A percentile compares a stretch with the other conserved stretches of the same genome.
Conservation (phyloP, 768 basidiomycete genomes). For the Psilocybe cyanescens region DNA sequence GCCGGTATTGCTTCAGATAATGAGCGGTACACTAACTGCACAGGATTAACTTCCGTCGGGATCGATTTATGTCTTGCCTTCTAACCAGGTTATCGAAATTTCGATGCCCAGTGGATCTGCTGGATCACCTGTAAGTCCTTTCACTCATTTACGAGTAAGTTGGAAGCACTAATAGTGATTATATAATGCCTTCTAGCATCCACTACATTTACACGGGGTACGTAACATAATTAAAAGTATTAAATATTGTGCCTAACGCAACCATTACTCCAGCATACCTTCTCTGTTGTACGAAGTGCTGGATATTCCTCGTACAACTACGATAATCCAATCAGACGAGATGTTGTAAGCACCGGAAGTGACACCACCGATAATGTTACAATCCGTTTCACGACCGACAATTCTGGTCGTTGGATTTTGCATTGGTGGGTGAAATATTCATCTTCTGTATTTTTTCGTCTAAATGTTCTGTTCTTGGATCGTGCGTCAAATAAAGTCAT, state of each 20-base stretch:
- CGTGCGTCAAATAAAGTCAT: not conserved
- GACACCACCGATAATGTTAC: slow-evolving; percentile 38
- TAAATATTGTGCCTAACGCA: not conserved
- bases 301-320: slow-evolving; percentile 38
- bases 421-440: slow-evolving; percentile 23
- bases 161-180: not conserved
- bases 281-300: slow-evolving; percentile 43
- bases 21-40: slow-evolving; percentile 39
- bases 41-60: slow-evolving; percentile 38
- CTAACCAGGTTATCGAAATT: slow-evolving; percentile 49
- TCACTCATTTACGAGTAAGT: not conserved
- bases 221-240: not conserved
- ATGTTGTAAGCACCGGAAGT: not conserved
- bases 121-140: slow-evolving; percentile 33
- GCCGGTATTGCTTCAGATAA: slow-evolving; percentile 48
- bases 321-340: slow-evolving; percentile 48
- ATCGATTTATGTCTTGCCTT: slow-evolving; percentile 40
- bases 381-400: slow-evolving; percentile 63
- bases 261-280: slow-evolving; percentile 29
- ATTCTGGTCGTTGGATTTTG: slow-evolving; percentile 58
- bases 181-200: slow-evolving; percentile 29
- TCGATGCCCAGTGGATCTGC: slow-evolving; percentile 41
- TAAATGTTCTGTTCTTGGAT: too few species aligned
- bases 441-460: too few species aligned
- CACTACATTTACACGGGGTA: slow-evolving; percentile 47